Evolutionary conservation across 306 rosid species (phyloP).

Genomic region (peach (Prunus persica)): DNA sequence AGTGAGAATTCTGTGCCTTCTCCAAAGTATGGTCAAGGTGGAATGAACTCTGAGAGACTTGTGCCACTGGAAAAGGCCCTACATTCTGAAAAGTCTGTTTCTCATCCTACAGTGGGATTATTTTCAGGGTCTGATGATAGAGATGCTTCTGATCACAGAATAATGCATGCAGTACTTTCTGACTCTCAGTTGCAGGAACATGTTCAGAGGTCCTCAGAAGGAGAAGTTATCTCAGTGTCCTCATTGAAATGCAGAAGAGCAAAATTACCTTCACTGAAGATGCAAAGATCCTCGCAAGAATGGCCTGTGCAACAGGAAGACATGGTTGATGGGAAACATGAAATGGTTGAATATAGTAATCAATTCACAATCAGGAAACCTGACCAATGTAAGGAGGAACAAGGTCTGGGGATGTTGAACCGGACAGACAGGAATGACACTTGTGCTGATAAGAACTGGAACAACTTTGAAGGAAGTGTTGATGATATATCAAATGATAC

Average conservation of each 20-base stretch:
- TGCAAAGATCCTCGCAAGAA: slow-evolving; percentile 42
- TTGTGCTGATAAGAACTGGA: slow-evolving; percentile 23
- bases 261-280: slow-evolving; percentile 29
- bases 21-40: slow-evolving; percentile 33
- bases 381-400: slow-evolving; percentile 24
- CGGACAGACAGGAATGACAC: slow-evolving; percentile 16
- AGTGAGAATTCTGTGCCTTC: slow-evolving; percentile 49
- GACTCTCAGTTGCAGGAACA: slow-evolving; percentile 52
- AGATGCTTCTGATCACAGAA: slow-evolving; percentile 38
- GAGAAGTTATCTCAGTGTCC: slow-evolving; percentile 21
- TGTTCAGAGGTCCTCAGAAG: slow-evolving; percentile 31
- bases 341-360: slow-evolving; percentile 26
- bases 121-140: slow-evolving; percentile 29
- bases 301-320: slow-evolving; percentile 30
- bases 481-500: slow-evolving; percentile 30
- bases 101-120: slow-evolving; percentile 30
- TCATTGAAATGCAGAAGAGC: slow-evolving; percentile 29
- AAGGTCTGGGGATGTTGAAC: slow-evolving; percentile 32
- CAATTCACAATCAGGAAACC: slow-evolving; percentile 21
- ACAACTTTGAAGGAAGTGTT: slow-evolving; percentile 13
- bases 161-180: slow-evolving; percentile 45
- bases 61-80: slow-evolving; percentile 36
- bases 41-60: slow-evolving; percentile 32
- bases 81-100: slow-evolving; percentile 33
- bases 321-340: slow-evolving; percentile 26